Conservation (phyloP, 306 rosid species). For the Cicer chorassanicum region DNA sequence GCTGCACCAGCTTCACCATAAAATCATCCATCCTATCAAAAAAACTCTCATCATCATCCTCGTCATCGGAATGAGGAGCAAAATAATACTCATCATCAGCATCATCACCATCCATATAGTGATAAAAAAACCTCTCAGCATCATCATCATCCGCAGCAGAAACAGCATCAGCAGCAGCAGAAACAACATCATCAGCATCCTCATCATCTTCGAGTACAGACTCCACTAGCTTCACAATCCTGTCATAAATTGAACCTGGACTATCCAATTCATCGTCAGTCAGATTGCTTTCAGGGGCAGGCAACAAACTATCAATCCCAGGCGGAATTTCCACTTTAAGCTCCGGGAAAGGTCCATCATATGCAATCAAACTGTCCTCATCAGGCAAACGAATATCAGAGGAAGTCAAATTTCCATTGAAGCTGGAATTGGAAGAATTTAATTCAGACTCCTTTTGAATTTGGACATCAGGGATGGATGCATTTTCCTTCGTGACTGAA, state of each 20-base stretch:
- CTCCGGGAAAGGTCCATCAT: constrained; percentile 50
- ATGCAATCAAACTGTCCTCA: constrained; percentile 63
- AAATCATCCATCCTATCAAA: constrained; percentile 24
- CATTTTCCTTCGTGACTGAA: constrained; percentile 33
- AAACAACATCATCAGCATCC: background rate
- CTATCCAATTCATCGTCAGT: constrained; percentile 36
- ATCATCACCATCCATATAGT: background rate
- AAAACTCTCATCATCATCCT: constrained; percentile 40
- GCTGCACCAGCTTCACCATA: constrained; percentile 10
- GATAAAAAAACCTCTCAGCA: too few relatives aligned
- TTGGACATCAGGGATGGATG: constrained; percentile 33
- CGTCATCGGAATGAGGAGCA: too few relatives aligned
- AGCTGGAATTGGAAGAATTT: constrained; percentile 33
- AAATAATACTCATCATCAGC: background rate
- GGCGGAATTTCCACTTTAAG: constrained; percentile 37
- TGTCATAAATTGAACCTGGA: constrained; percentile 45
- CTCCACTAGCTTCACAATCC: constrained; percentile 49
- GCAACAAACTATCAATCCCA: constrained; percentile 44
- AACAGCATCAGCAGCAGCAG: too few relatives aligned
- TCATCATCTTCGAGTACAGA: constrained; percentile 46
- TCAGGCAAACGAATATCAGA: constrained; percentile 56
- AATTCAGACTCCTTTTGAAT: constrained; percentile 38
- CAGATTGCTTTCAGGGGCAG: constrained; percentile 41
- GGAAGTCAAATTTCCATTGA: background rate
- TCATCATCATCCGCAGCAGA: too few relatives aligned